Conservation (phyloP, 75 land plant genomes). For the Selaginella tamariscina region DNA sequence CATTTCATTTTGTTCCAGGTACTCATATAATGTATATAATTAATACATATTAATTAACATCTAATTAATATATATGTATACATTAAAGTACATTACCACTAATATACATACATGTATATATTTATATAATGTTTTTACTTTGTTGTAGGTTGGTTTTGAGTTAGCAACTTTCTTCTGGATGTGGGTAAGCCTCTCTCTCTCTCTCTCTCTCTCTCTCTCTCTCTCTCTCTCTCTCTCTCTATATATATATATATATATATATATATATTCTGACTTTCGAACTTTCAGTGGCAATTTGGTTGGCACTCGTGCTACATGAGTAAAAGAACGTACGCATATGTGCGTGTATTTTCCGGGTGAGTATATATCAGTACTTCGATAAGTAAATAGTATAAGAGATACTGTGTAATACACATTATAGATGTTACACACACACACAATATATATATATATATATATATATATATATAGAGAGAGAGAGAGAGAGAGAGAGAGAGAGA, state of each 20-base stretch:
- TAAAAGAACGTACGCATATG: not conserved
- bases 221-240: not conserved
- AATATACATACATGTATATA: not conserved
- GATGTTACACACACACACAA: too few relatives aligned
- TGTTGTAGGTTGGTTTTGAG: conserved; percentile 6
- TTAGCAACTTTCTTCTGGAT: conserved; percentile 6
- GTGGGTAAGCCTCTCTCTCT: too few relatives aligned
- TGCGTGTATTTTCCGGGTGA: not conserved
- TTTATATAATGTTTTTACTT: not conserved
- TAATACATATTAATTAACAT: not conserved
- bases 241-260: not conserved
- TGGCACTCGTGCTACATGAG: conserved; percentile 1
- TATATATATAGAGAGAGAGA: too few relatives aligned
- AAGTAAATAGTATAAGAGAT: too few relatives aligned
- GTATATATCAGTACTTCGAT: too few relatives aligned
- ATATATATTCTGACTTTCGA: not conserved
- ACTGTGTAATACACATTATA: too few relatives aligned
- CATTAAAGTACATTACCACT: not conserved
- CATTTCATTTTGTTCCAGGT: conserved; percentile 5
- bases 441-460: too few relatives aligned
- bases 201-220: too few relatives aligned
- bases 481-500: too few relatives aligned
- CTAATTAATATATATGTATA: not conserved
- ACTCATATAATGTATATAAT: not conserved
- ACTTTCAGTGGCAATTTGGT: conserved; percentile 1